Conservation (phyloP, 139 green algal genomes). For the Asterochloris sp. region DNA sequence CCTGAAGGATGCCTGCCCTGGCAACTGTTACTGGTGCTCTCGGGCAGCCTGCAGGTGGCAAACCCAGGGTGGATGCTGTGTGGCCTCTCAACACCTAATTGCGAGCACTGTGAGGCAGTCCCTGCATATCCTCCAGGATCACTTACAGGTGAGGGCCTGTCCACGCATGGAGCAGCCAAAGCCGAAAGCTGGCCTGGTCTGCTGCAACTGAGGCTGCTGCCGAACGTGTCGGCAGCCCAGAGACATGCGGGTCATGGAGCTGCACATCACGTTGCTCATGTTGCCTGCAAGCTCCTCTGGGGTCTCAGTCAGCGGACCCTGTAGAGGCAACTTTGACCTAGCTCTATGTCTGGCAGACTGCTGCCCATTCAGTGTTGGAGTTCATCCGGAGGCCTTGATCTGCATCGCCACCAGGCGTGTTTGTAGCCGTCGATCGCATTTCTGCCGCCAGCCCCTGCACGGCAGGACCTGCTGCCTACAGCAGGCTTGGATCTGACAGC, state of each 20-base stretch:
- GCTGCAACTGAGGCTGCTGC: too few relatives aligned
- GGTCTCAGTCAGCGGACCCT: too few relatives aligned
- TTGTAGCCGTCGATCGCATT: neutral
- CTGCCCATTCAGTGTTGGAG: too few relatives aligned
- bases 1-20: neutral
- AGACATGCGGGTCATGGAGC: conserved; percentile 6
- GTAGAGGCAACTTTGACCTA: too few relatives aligned
- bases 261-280: conserved; percentile 6
- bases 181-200: neutral
- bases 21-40: neutral
- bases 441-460: neutral
- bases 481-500: too few relatives aligned
- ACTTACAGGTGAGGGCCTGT: conserved; percentile 3
- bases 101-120: too few relatives aligned
- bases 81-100: neutral
- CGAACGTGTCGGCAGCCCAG: neutral
- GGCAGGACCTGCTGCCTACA: too few relatives aligned
- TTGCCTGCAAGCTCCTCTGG: neutral
- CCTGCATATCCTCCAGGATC: too few relatives aligned
- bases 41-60: neutral
- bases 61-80: neutral
- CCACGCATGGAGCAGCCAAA: conserved; percentile 3
- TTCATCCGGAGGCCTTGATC: too few relatives aligned
- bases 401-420: neutral
- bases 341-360: too few relatives aligned